phyloP scores from a whole-genome alignment of 208 protist species.

The Leishmania martiniquensis region DNA sequence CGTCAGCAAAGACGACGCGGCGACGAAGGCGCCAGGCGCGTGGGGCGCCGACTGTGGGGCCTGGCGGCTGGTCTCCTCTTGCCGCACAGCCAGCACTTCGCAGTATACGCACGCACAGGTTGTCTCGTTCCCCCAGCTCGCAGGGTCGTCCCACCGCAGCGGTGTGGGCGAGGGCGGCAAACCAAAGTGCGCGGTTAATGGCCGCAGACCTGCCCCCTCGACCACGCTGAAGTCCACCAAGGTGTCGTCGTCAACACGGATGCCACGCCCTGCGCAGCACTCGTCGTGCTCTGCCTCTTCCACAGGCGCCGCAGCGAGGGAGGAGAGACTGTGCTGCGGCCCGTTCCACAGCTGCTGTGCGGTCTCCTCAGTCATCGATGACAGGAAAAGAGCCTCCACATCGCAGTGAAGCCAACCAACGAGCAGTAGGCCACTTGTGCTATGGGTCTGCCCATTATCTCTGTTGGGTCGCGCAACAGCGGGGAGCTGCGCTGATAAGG shows the following conservation, averaged over 20 bases:
- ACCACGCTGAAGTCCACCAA: slow-evolving; percentile 38
- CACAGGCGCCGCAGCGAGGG: slow-evolving; percentile 6
- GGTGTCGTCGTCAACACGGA: not conserved
- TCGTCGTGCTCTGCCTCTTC: not conserved
- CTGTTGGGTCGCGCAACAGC: not conserved
- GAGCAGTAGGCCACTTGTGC: slow-evolving; percentile 12
- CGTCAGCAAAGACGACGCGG: not conserved
- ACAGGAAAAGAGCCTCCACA: slow-evolving; percentile 28
- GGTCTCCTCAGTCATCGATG: slow-evolving; percentile 17
- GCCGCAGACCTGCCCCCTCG: slow-evolving; percentile 29
- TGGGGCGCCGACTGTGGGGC: too few species aligned
- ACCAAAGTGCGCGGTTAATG: slow-evolving; percentile 7
- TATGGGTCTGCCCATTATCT: not conserved
- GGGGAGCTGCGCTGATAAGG: not conserved
- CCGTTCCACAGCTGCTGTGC: slow-evolving; percentile 36
- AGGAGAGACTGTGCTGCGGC: slow-evolving; percentile 15
- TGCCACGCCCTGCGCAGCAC: not conserved
- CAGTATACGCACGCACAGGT: slow-evolving; percentile 24
- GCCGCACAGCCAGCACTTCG: slow-evolving; percentile 21
- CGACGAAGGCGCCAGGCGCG: not conserved
- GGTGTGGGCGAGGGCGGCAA: slow-evolving; percentile 9
- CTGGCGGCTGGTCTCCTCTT: not conserved
- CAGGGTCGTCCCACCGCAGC: slow-evolving; percentile 11
- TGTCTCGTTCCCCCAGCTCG: not conserved
- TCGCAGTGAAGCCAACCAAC: slow-evolving; percentile 57